phyloP scores from a whole-genome alignment of 345 rosid genomes.

The Mallotus nudiflorus region DNA sequence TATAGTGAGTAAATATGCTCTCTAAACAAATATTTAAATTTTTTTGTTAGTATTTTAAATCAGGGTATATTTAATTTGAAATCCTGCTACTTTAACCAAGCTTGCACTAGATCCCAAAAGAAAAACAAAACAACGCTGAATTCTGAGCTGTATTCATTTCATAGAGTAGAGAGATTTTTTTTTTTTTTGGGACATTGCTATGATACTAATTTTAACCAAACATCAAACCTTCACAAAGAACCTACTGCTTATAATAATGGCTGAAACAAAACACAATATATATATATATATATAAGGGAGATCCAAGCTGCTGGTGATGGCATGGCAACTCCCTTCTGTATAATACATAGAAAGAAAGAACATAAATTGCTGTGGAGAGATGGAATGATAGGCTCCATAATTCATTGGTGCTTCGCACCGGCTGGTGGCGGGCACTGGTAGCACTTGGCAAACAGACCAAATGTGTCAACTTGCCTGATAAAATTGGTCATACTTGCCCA shows the following conservation, averaged over 20 bases:
- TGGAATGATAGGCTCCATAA: neutral
- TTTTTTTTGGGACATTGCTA: conserved; percentile 3
- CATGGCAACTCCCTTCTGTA: conserved; percentile 12
- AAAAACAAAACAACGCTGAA: too few relatives aligned
- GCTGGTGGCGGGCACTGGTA: conserved; percentile 64
- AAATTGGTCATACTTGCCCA: conserved; percentile 48
- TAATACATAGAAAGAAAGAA: conserved; percentile 9
- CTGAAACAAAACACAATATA: conserved; percentile 16
- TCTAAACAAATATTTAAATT: too few relatives aligned
- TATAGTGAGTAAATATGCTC: too few relatives aligned
- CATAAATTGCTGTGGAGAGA: neutral
- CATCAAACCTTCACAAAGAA: conserved; percentile 10
- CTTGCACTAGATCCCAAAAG: too few relatives aligned
- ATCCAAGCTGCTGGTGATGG: neutral
- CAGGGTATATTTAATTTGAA: too few relatives aligned
- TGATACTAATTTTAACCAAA: neutral
- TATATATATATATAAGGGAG: conserved; percentile 3
- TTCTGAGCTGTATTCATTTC: neutral
- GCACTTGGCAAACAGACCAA: conserved; percentile 87
- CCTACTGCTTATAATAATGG: conserved; percentile 1
- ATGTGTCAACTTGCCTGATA: conserved; percentile 73
- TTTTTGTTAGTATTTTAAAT: too few relatives aligned
- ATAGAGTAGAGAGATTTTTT: neutral
- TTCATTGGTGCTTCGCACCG: conserved; percentile 38
- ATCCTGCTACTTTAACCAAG: too few relatives aligned